Conservation (phyloP, 2,329 filamentous ascomycete genomes). For the Eutypa lata region DNA sequence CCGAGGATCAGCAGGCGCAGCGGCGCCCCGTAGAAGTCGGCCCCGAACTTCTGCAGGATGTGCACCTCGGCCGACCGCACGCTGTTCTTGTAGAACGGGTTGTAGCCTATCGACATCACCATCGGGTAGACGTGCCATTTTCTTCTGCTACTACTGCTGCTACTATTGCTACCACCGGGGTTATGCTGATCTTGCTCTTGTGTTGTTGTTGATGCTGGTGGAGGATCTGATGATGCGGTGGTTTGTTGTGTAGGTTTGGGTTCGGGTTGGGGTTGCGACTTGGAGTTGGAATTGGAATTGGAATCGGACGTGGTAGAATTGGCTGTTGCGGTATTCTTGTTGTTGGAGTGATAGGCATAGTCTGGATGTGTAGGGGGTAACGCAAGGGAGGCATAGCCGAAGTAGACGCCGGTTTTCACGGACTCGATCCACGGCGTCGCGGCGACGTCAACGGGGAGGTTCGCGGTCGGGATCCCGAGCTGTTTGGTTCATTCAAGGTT, state of each 20-base stretch:
- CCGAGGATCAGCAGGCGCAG: conserved; percentile 81
- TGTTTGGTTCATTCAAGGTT: conserved; percentile 31
- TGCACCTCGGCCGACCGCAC: conserved; percentile 86
- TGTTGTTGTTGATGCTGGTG: neutral
- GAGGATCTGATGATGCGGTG: neutral
- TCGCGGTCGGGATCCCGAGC: conserved; percentile 96
- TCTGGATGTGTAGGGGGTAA: conserved; percentile 49
- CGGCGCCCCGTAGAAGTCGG: conserved; percentile 80
- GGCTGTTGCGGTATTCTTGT: conserved; percentile 8
- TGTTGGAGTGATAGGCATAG: conserved; percentile 17
- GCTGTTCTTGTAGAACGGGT: conserved; percentile 94
- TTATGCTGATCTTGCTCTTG: conserved; percentile 3
- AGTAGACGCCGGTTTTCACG: conserved; percentile 82
- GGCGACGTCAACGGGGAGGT: conserved; percentile 71
- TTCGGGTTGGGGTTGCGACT: conserved; percentile 20
- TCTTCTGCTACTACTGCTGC: conserved; percentile 2
- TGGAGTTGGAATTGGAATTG: conserved; percentile 25
- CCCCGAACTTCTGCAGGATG: conserved; percentile 71
- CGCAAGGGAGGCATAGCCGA: conserved; percentile 79
- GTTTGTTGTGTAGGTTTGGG: neutral
- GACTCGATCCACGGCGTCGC: conserved; percentile 58
- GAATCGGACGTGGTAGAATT: conserved; percentile 20
- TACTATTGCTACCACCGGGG: no score
- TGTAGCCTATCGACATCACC: conserved; percentile 94
- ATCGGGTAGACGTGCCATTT: conserved; percentile 70